Evolutionary conservation across 208 protist species (phyloP), one percentile per base, ranked within the genome.

Genomic region (Wallacemonas sp.): DNA sequence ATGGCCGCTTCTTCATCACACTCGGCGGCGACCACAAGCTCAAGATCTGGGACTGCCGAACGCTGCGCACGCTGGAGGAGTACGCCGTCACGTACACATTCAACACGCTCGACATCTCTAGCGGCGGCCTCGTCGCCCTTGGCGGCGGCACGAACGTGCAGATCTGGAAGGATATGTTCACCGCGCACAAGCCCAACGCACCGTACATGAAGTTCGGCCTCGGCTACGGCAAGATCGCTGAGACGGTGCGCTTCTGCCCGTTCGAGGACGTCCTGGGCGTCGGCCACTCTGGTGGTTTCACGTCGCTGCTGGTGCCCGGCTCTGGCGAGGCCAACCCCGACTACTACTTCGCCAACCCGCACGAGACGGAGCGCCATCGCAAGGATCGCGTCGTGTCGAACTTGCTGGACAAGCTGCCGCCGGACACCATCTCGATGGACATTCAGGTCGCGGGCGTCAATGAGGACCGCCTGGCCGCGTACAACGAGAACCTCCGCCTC

Each of bases 41-140:
- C 56, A 98, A 98, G 72, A 83, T 99, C 12, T 99, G 97, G 96
- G 99, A 99, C 78, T 74, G 98, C 41, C 83, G 98, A 38, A 99
- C 85, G 1, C 96, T 98, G 61, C 78, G 94, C 52, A 65, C 87
- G 23, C 66, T 98, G 38, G 85, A 98, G 68, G 87, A 96, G 72
- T 94, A 94, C 69, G 87, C 86, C 61, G 66, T 93, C 52, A 90
- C 83, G 32, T 91, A 94, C 74, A 78, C 65, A 33, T 92, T 94
- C 61, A 80, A 81, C 72, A 87, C 81, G 4, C 57, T 97, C 14
- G 87, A 94, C 60, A 89, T 98, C 65, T 93, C 89, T 16, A 79
- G 81, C 58, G 87, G 68, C 23, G 91, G 93, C n/a, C 74, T 96
- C 38, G 83, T 98, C 9, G 91, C 89, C 14, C 64, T 97, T n/a